Percentiles rank a stretch among this genome's conserved stretches.
Conservation (phyloP, 2,329 filamentous ascomycete species). For the Aureobasidium pullulans region DNA sequence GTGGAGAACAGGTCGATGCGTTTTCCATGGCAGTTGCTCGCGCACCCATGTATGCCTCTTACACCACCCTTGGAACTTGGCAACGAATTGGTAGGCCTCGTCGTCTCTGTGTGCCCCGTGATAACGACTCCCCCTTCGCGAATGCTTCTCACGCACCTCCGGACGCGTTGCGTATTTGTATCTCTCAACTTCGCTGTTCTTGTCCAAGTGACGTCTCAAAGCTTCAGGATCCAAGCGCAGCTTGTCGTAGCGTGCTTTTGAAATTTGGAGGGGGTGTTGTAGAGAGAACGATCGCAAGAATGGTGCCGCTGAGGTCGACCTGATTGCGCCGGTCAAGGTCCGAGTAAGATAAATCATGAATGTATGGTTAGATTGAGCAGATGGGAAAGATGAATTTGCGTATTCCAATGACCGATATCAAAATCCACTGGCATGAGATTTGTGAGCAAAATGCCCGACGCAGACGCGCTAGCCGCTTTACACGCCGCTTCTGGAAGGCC, state of each 20-base stretch:
- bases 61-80: background rate
- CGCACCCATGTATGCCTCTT: background rate
- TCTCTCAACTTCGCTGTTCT: accelerated
- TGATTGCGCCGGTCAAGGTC: background rate
- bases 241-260: background rate
- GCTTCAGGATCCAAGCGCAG: background rate
- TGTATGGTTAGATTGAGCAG: background rate
- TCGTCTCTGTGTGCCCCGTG: background rate
- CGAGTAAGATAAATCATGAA: background rate
- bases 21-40: background rate
- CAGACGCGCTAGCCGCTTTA: too few species aligned
- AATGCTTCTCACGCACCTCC: background rate
- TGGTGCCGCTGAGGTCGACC: background rate
- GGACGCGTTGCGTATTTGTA: background rate
- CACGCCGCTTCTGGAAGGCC: too few species aligned
- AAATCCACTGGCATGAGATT: too few species aligned
- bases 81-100: background rate
- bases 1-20: background rate
- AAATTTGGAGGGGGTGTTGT: background rate
- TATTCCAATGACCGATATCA: too few species aligned
- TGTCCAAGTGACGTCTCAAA: background rate
- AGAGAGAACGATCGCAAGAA: background rate
- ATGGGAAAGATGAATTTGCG: background rate
- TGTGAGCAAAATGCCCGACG: too few species aligned
- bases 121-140: background rate